Conservation (phyloP, 352 stramenopile genomes). For the Pythium aquatile region DNA sequence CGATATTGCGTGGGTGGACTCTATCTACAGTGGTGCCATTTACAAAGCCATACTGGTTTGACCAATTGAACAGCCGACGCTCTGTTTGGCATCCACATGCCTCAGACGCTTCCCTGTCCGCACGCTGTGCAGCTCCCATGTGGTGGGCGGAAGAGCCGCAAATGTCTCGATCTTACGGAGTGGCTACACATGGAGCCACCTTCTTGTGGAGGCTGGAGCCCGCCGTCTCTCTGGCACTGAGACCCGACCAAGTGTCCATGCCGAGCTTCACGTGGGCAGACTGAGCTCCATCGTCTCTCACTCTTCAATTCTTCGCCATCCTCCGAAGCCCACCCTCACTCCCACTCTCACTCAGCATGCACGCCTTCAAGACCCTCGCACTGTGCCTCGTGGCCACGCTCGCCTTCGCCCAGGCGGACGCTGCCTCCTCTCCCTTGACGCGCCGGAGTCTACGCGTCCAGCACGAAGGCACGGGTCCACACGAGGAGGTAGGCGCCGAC, state of each 20-base stretch:
- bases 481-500: neutral
- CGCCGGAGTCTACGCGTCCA: conserved; percentile 5
- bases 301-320: neutral
- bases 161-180: neutral
- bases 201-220: neutral
- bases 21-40: too few species aligned
- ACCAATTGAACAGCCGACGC: too few species aligned
- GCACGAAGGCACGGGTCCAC: neutral
- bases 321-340: neutral
- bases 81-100: neutral
- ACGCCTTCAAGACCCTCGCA: neutral
- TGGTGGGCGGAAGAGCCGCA: neutral
- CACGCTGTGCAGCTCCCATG: neutral
- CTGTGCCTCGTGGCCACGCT: neutral
- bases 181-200: neutral
- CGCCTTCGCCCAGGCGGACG: neutral
- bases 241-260: too few species aligned
- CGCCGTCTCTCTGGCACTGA: neutral
- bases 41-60: too few species aligned
- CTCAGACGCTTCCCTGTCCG: neutral
- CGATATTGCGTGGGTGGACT: too few species aligned
- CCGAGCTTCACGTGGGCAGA: too few species aligned
- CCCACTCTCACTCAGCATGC: neutral
- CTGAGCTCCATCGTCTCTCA: neutral
- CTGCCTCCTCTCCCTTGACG: neutral